Evolutionary conservation across 139 green algal species (phyloP).

Genomic region (Microglena sp.): DNA sequence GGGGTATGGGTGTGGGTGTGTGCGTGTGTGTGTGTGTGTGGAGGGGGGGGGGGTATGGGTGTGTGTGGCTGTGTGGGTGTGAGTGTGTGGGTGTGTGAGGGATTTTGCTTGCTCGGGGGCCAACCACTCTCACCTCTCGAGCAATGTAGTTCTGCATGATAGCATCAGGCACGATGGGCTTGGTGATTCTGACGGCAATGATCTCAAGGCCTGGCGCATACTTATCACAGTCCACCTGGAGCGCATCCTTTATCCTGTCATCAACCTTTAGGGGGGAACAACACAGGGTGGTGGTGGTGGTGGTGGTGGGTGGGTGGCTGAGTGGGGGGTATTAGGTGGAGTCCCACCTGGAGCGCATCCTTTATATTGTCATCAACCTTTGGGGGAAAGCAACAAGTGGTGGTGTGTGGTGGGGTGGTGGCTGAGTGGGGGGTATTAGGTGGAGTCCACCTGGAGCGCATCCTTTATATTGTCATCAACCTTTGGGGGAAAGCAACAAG

Average conservation of each 20-base stretch:
- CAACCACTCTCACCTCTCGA: constrained; percentile 10
- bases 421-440: too few species aligned
- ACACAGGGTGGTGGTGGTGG: too few species aligned
- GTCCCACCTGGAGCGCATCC: constrained; percentile 35
- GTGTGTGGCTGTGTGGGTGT: too few species aligned
- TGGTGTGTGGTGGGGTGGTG: too few species aligned
- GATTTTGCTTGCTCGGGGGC: too few species aligned
- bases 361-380: constrained; percentile 32
- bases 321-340: too few species aligned
- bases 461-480: constrained; percentile 35
- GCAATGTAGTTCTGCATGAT: constrained; percentile 47
- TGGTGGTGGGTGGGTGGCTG: too few species aligned
- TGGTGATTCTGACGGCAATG: constrained; percentile 46
- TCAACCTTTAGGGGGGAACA: constrained; percentile 19
- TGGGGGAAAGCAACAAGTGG: background rate
- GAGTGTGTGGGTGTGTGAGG: too few species aligned
- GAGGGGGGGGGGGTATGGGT: too few species aligned
- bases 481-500: constrained; percentile 5
- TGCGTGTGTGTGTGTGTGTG: too few species aligned
- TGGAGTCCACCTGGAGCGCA: constrained; percentile 29
- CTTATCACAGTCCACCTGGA: constrained; percentile 34
- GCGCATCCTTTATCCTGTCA: constrained; percentile 28
- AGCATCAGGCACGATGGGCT: constrained; percentile 32
- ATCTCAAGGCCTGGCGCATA: constrained; percentile 53
- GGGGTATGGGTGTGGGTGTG: too few species aligned